These are phyloP conservation scores for Calycina herbarum DNA, from an alignment of 2,329 filamentous ascomycete species.

Conservation along the genomic window DNA sequence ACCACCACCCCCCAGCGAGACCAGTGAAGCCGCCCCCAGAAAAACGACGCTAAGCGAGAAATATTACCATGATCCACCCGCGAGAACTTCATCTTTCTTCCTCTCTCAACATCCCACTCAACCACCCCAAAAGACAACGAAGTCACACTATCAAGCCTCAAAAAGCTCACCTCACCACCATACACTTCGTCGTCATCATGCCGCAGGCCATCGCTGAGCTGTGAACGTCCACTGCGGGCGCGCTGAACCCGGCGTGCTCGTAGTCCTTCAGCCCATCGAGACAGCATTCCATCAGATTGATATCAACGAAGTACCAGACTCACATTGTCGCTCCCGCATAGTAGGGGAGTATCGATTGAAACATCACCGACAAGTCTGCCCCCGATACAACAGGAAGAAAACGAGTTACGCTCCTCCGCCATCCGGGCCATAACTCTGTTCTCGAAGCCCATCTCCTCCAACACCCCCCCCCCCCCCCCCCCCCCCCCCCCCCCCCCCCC, in stretches of 20 bases:
- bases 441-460: constrained; percentile 20
- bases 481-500: too few species aligned
- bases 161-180: constrained; percentile 27
- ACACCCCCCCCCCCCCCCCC: not conserved
- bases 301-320: constrained; percentile 69
- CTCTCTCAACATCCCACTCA: constrained; percentile 28
- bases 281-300: constrained; percentile 59
- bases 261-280: constrained; percentile 83
- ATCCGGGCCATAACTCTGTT: constrained; percentile 29
- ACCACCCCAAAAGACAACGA: constrained; percentile 58
- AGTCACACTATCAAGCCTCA: constrained; percentile 54
- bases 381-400: not conserved
- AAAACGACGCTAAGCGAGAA: constrained; percentile 24
- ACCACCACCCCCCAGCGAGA: not conserved
- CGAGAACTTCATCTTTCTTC: constrained; percentile 25
- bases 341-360: constrained; percentile 34
- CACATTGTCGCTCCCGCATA: constrained; percentile 39
- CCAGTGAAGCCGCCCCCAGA: too few species aligned
- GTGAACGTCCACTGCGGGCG: constrained; percentile 85
- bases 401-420: constrained; percentile 30
- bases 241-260: constrained; percentile 56
- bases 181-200: constrained; percentile 70
- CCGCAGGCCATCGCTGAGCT: constrained; percentile 83
- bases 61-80: constrained; percentile 18
- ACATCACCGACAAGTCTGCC: constrained; percentile 21